Conservation (phyloP, 768 basidiomycete genomes). For the Amanita exitialis region DNA sequence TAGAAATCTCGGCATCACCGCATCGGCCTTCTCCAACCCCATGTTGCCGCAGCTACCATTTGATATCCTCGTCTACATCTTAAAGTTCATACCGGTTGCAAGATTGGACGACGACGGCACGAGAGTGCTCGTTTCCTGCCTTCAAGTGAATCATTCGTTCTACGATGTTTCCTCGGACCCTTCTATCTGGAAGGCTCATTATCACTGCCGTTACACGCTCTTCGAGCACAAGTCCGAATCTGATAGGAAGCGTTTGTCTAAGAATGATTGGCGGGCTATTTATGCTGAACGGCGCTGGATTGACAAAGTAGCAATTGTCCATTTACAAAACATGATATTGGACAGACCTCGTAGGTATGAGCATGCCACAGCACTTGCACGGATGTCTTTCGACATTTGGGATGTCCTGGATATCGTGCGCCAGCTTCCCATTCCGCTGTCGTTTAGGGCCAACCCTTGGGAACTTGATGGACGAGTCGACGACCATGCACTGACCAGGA, state of each 20-base stretch:
- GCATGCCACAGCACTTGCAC: conserved; percentile 27
- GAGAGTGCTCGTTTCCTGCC: conserved; percentile 29
- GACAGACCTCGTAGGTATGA: conserved; percentile 26
- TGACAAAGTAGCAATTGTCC: conserved; percentile 29
- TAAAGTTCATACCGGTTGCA: conserved; percentile 13
- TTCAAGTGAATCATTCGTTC: conserved; percentile 26
- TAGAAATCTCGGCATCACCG: background rate
- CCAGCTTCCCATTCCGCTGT: conserved; percentile 22
- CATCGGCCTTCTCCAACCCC: background rate
- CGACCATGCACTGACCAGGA: conserved; percentile 24
- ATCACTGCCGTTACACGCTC: conserved; percentile 36
- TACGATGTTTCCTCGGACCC: conserved; percentile 31
- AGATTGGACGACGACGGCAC: conserved; percentile 13
- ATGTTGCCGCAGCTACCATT: conserved; percentile 16
- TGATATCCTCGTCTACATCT: conserved; percentile 19
- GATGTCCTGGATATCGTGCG: conserved; percentile 36
- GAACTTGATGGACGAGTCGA: conserved; percentile 11
- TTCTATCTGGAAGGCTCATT: conserved; percentile 43
- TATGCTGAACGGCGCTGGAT: conserved; percentile 34
- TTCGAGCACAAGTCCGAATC: conserved; percentile 25
- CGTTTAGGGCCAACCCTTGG: conserved; percentile 9
- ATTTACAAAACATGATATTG: conserved; percentile 30
- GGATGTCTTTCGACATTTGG: conserved; percentile 44
- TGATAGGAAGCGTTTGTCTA: conserved; percentile 17
- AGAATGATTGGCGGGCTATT: conserved; percentile 34